phyloP scores from a whole-genome alignment of 192 early-diverging fungal genomes.

The Linnemannia elongata region DNA sequence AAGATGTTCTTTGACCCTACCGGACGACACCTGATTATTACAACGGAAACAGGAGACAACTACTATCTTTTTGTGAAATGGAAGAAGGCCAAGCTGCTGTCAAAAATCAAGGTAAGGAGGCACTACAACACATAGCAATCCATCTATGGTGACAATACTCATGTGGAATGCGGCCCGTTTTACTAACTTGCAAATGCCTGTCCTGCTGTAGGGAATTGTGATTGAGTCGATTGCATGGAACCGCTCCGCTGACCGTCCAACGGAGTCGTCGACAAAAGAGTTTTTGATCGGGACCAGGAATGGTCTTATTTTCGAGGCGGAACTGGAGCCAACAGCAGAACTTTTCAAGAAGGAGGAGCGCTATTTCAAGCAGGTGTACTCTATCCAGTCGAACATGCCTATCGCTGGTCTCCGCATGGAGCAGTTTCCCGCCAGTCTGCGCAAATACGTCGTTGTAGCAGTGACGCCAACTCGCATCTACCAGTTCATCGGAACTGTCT shows the following conservation, averaged over 20 bases:
- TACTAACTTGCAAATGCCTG: background rate
- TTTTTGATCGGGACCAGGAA: conserved; percentile 90
- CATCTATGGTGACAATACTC: background rate
- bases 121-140: background rate
- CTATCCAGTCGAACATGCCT: conserved; percentile 78
- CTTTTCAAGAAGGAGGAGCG: conserved; percentile 88
- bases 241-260: conserved; percentile 60
- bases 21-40: conserved; percentile 89
- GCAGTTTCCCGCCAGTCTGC: conserved; percentile 78
- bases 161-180: too few species aligned
- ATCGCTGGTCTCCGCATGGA: conserved; percentile 88
- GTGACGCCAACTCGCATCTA: conserved; percentile 91
- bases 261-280: conserved; percentile 78
- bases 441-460: conserved; percentile 85
- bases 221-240: conserved; percentile 96
- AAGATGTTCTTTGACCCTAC: conserved; percentile 90
- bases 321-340: conserved; percentile 89
- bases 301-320: conserved; percentile 92
- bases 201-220: conserved; percentile 70
- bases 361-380: conserved; percentile 79
- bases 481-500: conserved; percentile 85
- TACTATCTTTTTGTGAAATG: conserved; percentile 91
- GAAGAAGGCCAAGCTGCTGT: conserved; percentile 85
- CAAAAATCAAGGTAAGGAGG: conserved; percentile 79
- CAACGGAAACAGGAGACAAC: conserved; percentile 91